phyloP scores from a whole-genome alignment of 1,284 basidiomycete species.

The Anthracocystis walkeri region DNA sequence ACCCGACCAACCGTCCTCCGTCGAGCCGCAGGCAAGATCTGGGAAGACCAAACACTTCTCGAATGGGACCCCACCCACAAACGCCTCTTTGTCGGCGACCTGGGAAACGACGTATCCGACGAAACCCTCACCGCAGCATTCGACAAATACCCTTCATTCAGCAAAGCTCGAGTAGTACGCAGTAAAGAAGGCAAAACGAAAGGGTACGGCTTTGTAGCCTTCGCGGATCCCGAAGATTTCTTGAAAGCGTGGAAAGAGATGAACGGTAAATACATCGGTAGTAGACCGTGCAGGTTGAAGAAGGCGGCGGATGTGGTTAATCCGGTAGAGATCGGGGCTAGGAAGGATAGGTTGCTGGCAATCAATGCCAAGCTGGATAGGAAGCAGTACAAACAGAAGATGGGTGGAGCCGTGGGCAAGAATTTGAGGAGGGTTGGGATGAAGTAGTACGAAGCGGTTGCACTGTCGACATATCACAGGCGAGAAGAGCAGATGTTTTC shows the following conservation, averaged over 20 bases:
- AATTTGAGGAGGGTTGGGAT: slow-evolving; percentile 45
- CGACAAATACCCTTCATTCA: slow-evolving; percentile 86
- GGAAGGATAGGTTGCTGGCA: slow-evolving; percentile 66
- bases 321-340: slow-evolving; percentile 60
- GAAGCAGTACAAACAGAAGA: slow-evolving; percentile 54
- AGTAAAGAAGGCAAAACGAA: slow-evolving; percentile 85
- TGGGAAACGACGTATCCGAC: slow-evolving; percentile 98
- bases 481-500: neutral
- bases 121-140: slow-evolving; percentile 92
- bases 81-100: slow-evolving; percentile 94
- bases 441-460: no score
- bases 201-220: slow-evolving; percentile 92
- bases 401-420: slow-evolving; percentile 67
- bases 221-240: slow-evolving; percentile 98
- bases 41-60: slow-evolving; percentile 96
- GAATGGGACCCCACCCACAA: slow-evolving; percentile 99
- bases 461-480: no score
- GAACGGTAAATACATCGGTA: slow-evolving; percentile 79
- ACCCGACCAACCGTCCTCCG: slow-evolving; percentile 93
- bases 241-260: slow-evolving; percentile 99
- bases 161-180: slow-evolving; percentile 95
- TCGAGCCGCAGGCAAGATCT: slow-evolving; percentile 93
- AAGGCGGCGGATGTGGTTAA: slow-evolving; percentile 63
- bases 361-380: slow-evolving; percentile 58
- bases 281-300: slow-evolving; percentile 65